These are phyloP conservation scores for Thermomucor indicae-seudaticae DNA, from an alignment of 371 early-diverging fungal species.

Conservation along the genomic window DNA sequence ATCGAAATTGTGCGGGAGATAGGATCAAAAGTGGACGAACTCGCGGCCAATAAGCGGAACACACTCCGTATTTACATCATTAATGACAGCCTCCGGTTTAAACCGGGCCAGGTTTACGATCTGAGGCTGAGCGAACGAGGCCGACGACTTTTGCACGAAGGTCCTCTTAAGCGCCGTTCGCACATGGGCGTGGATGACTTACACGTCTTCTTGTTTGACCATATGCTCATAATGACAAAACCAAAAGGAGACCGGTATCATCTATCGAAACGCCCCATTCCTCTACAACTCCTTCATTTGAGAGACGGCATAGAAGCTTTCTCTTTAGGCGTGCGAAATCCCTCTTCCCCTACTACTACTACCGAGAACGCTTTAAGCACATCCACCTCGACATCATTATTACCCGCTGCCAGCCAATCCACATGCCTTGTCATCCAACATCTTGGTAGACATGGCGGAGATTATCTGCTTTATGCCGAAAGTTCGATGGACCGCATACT, in stretches of 20 bases:
- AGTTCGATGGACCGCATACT: slow-evolving; percentile 68
- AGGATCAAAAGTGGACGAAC: slow-evolving; percentile 47
- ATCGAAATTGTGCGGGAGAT: slow-evolving; percentile 65
- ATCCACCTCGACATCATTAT: not conserved
- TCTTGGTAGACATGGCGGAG: slow-evolving; percentile 72
- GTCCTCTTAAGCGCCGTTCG: slow-evolving; percentile 64
- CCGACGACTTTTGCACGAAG: slow-evolving; percentile 76
- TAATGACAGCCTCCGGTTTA: slow-evolving; percentile 38
- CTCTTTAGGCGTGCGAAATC: slow-evolving; percentile 3
- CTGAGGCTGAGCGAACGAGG: slow-evolving; percentile 67
- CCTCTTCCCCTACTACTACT: slow-evolving; percentile 3
- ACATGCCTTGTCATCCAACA: slow-evolving; percentile 41
- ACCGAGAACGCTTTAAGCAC: not conserved
- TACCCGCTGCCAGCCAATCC: not conserved
- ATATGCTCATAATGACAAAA: slow-evolving; percentile 73
- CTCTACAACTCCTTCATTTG: slow-evolving; percentile 53
- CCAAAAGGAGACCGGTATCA: slow-evolving; percentile 47
- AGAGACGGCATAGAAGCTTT: slow-evolving; percentile 48
- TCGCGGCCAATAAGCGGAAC: slow-evolving; percentile 21
- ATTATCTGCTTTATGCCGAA: slow-evolving; percentile 67
- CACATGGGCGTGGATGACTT: slow-evolving; percentile 71
- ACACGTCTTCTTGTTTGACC: slow-evolving; percentile 84
- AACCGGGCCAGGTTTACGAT: slow-evolving; percentile 37
- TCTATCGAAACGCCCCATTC: slow-evolving; percentile 61
- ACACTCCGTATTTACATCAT: slow-evolving; percentile 28